These are phyloP conservation scores for Blakeslea trispora DNA, from an alignment of 371 early-diverging fungal species.

Conservation along the genomic window DNA sequence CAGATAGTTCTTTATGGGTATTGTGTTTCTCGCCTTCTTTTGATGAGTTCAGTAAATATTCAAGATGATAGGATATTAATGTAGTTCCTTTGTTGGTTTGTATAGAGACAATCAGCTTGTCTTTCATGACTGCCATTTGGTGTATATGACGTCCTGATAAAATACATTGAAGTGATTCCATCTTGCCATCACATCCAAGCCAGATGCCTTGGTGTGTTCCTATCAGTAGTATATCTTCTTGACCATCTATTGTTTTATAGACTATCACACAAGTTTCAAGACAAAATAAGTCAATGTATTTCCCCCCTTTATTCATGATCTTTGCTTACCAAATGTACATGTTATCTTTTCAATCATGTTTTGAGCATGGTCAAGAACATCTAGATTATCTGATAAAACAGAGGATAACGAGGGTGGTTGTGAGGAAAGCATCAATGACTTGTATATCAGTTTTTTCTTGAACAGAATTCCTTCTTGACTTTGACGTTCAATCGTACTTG, in stretches of 20 bases:
- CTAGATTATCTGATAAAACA: too few species aligned
- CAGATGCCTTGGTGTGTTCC: constrained; percentile 36
- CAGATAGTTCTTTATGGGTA: too few species aligned
- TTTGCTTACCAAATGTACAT: constrained; percentile 24
- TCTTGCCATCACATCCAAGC: constrained; percentile 25
- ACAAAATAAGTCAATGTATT: too few species aligned
- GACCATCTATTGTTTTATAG: background rate
- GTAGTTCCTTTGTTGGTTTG: constrained; percentile 9
- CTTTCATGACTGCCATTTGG: constrained; percentile 23
- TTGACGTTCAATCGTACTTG: background rate
- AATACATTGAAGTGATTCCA: constrained; percentile 13
- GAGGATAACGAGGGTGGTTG: too few species aligned
- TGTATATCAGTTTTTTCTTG: constrained; percentile 3
- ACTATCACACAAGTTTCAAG: background rate
- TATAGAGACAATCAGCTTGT: constrained; percentile 18
- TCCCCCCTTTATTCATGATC: too few species aligned
- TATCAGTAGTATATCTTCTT: constrained; percentile 5
- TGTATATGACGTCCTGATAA: constrained; percentile 24
- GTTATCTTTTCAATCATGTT: background rate
- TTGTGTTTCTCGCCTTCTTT: too few species aligned
- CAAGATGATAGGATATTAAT: constrained; percentile 20
- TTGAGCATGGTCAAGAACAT: too few species aligned
- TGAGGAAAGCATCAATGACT: background rate
- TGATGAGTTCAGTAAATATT: background rate
- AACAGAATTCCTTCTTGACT: background rate